These are phyloP conservation scores for Fusarium hainanense DNA, from an alignment of 2,329 filamentous ascomycete species.

Conservation along the genomic window DNA sequence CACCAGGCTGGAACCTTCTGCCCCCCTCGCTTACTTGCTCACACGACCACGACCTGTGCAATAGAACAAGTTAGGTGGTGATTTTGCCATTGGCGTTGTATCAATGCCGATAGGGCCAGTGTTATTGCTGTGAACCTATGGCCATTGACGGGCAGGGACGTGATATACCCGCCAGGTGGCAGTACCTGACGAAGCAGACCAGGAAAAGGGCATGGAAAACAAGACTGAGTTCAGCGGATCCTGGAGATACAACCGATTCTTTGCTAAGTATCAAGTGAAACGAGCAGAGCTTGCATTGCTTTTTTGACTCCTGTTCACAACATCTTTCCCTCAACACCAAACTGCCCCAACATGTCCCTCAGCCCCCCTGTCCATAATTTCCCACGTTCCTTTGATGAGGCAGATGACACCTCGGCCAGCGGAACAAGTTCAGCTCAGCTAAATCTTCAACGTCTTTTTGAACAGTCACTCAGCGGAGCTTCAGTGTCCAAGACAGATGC, in stretches of 20 bases:
- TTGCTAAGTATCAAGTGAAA: constrained; percentile 37
- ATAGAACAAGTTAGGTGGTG: not conserved
- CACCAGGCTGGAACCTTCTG: constrained; percentile 2
- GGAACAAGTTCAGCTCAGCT: constrained; percentile 68
- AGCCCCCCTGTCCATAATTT: constrained; percentile 48
- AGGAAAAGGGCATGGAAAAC: constrained; percentile 1
- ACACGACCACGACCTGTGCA: not conserved
- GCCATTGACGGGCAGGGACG: constrained; percentile 27
- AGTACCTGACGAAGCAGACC: constrained; percentile 11
- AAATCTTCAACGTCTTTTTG: constrained; percentile 71
- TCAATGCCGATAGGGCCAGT: constrained; percentile 10
- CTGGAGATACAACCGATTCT: not conserved
- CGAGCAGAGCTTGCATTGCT: constrained; percentile 20
- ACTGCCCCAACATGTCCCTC: constrained; percentile 48
- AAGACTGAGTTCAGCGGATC: not conserved
- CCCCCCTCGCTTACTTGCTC: not conserved
- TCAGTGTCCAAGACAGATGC: constrained; percentile 63
- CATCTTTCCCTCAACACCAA: constrained; percentile 11
- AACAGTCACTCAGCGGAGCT: constrained; percentile 68
- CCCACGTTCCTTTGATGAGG: constrained; percentile 41
- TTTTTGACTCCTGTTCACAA: not conserved
- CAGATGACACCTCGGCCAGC: constrained; percentile 48
- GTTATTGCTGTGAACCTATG: constrained; percentile 3
- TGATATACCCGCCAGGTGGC: constrained; percentile 21
- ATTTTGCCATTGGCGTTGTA: not conserved